Conservation (phyloP, 1,139 yeast genomes). For the Candida mesenterica region DNA sequence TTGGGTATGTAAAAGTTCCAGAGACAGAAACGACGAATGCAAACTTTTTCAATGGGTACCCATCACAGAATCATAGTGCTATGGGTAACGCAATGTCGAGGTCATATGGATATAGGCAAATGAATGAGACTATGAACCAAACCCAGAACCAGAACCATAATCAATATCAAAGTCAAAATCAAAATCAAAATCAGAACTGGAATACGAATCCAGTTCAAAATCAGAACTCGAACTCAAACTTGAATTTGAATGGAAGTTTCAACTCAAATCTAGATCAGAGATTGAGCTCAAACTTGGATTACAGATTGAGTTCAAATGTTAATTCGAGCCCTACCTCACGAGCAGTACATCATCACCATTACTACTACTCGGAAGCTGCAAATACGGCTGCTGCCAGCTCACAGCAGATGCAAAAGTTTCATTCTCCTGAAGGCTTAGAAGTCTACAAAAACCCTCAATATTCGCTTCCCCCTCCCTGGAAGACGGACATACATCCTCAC, state of each 20-base stretch:
- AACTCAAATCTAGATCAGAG: not conserved
- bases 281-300: not conserved
- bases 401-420: not conserved
- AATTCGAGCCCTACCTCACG: not conserved
- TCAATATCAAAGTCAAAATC: not conserved
- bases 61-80: constrained; percentile 19
- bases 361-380: constrained; percentile 5
- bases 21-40: not conserved
- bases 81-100: constrained; percentile 12
- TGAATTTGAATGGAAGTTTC: not conserved
- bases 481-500: constrained; percentile 33
- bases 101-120: constrained; percentile 13
- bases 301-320: not conserved
- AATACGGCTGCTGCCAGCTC: not conserved
- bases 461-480: constrained; percentile 53
- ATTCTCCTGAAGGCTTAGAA: not conserved
- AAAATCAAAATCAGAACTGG: not conserved
- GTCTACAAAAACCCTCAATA: not conserved
- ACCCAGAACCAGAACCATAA: not conserved
- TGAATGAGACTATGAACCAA: constrained; percentile 7
- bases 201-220: not conserved
- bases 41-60: too few relatives aligned
- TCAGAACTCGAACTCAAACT: not conserved
- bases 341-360: constrained; percentile 10
- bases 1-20: not conserved